Conservation (phyloP, 495 filamentous ascomycete genomes). For the Penicillium roqueforti region DNA sequence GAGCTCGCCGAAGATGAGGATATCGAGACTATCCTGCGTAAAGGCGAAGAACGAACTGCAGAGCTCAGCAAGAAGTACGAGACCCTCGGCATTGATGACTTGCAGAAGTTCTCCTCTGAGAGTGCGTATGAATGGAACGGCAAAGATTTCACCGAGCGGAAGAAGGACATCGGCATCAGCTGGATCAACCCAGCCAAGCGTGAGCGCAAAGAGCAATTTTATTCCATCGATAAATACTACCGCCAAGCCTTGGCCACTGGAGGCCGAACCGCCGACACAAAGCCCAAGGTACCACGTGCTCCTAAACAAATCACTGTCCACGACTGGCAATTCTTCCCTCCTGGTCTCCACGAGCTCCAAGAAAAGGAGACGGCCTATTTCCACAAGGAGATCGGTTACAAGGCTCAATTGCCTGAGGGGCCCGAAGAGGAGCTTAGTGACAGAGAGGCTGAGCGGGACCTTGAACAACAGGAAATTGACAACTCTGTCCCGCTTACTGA, state of each 20-base stretch:
- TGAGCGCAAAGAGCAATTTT: conserved; percentile 95
- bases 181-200: conserved; percentile 99
- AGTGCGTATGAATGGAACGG: conserved; percentile 99
- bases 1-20: conserved; percentile 73
- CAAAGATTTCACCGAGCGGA: conserved; percentile 81
- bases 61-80: conserved; percentile 90
- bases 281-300: conserved; percentile 91
- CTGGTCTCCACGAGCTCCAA: conserved; percentile 77
- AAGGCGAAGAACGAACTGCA: conserved; percentile 85
- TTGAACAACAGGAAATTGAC: conserved; percentile 90
- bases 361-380: conserved; percentile 94
- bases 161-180: conserved; percentile 89
- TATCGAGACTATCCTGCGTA: conserved; percentile 79
- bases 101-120: conserved; percentile 97
- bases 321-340: conserved; percentile 96
- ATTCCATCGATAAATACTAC: conserved; percentile 99
- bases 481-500: conserved; percentile 85
- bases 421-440: conserved; percentile 78
- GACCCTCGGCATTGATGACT: conserved; percentile 95
- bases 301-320: conserved; percentile 90
- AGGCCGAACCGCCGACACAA: conserved; percentile 77
- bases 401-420: conserved; percentile 78
- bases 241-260: conserved; percentile 84
- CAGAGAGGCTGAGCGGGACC: conserved; percentile 79
- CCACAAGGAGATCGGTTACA: conserved; percentile 92